A percentile compares a stretch with the other conserved stretches of the same genome.
These are phyloP conservation scores for Tillandsia leiboldiana DNA, from an alignment of 176 grass and related monocot genomes.

Conservation along the genomic window DNA sequence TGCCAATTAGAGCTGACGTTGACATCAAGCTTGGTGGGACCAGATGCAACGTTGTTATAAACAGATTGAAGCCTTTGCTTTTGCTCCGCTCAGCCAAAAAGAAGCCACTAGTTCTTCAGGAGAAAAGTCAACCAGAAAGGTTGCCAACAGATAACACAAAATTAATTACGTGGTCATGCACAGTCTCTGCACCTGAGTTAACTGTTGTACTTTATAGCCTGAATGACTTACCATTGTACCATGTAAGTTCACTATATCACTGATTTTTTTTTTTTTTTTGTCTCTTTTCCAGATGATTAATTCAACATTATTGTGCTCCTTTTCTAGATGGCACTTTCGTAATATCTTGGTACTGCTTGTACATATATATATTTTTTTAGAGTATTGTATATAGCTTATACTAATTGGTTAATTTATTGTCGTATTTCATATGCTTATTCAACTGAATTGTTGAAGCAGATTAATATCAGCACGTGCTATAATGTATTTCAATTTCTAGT, in stretches of 20 bases:
- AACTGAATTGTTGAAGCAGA: neutral
- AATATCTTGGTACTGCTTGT: neutral
- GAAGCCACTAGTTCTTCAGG: conserved; percentile 59
- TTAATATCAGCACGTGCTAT: too few species aligned
- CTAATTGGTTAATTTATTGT: too few species aligned
- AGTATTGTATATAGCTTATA: too few species aligned
- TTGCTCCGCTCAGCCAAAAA: conserved; percentile 49
- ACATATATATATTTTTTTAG: too few species aligned
- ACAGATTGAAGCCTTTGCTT: conserved; percentile 78
- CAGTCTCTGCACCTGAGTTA: conserved; percentile 54
- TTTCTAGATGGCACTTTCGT: neutral
- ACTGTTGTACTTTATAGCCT: conserved; percentile 57
- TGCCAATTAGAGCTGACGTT: conserved; percentile 58
- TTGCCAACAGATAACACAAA: conserved; percentile 32
- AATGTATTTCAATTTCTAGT: neutral
- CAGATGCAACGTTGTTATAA: conserved; percentile 61
- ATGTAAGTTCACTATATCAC: conserved; percentile 56
- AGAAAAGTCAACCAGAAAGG: conserved; percentile 45
- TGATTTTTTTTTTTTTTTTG: neutral
- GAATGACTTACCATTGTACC: conserved; percentile 55
- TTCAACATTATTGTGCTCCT: neutral
- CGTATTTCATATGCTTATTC: neutral
- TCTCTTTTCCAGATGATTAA: neutral
- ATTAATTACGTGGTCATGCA: conserved; percentile 48
- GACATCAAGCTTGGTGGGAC: conserved; percentile 64